These are phyloP conservation scores for Colletotrichum tropicicola DNA, from an alignment of 2,329 filamentous ascomycete species.

Conservation along the genomic window DNA sequence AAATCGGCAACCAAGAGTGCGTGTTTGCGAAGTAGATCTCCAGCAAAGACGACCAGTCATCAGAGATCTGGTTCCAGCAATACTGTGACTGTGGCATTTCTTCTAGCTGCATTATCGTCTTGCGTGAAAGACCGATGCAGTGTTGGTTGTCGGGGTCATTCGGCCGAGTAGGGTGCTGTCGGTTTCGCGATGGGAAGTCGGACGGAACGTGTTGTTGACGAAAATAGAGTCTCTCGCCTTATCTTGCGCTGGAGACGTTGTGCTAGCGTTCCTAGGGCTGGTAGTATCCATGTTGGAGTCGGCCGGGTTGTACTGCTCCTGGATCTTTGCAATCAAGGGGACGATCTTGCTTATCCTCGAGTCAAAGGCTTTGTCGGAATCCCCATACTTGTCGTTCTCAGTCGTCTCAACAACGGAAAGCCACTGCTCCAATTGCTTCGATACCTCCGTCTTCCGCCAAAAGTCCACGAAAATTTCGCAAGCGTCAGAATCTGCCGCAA, in stretches of 20 bases:
- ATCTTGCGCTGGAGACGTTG: no score
- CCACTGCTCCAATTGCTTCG: neutral
- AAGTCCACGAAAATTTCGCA: neutral
- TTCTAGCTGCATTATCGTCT: no score
- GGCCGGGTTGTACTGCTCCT: neutral
- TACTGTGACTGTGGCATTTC: no score
- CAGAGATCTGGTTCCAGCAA: no score
- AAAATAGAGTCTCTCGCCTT: no score
- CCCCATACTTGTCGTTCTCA: constrained; percentile 10
- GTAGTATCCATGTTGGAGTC: neutral
- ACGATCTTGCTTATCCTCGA: neutral
- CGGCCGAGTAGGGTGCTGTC: no score
- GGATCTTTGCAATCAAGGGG: neutral
- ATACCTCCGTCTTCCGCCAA: constrained; percentile 13
- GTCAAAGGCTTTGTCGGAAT: neutral
- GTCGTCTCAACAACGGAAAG: neutral
- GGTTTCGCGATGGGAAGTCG: no score
- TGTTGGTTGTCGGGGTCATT: no score
- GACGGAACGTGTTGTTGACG: no score
- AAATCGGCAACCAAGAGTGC: constrained; percentile 11
- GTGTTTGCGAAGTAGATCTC: constrained; percentile 5
- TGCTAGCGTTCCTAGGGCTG: no score
- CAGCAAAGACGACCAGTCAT: constrained; percentile 3
- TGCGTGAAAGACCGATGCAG: no score
- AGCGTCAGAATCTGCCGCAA: neutral